These are phyloP conservation scores for Uronychia binucleata DNA, from an alignment of 73 alveolate species.

Conservation along the genomic window DNA sequence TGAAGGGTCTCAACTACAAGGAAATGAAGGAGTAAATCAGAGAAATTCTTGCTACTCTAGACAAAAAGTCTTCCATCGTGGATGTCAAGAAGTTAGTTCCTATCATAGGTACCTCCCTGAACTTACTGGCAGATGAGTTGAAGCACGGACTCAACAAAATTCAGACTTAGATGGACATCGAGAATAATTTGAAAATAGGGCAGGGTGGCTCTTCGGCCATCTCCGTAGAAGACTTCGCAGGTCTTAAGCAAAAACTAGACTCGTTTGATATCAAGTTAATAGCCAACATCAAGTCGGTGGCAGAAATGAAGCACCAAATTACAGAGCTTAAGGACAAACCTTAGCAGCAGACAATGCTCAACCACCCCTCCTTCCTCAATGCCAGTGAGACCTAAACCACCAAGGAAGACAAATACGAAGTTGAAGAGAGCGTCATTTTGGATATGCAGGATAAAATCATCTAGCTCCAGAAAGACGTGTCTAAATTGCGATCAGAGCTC, in stretches of 20 bases:
- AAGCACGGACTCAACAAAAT: neutral
- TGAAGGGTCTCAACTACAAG: constrained; percentile 14
- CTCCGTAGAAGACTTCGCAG: neutral
- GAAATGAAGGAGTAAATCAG: neutral
- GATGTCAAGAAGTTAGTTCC: neutral
- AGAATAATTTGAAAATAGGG: neutral
- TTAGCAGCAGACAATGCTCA: neutral
- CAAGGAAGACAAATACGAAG: neutral
- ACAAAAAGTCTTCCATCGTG: neutral
- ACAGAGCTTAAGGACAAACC: neutral
- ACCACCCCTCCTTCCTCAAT: neutral
- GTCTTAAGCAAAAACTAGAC: neutral
- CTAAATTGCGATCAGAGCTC: constrained; percentile 67
- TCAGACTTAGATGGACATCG: neutral
- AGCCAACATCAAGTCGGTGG: neutral
- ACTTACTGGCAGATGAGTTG: neutral
- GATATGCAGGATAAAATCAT: constrained; percentile 63
- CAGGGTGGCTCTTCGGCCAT: neutral
- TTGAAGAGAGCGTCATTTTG: neutral
- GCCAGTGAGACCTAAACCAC: neutral
- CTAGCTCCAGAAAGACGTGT: constrained; percentile 65
- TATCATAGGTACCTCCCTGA: neutral
- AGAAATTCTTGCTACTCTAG: neutral
- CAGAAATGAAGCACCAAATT: neutral
- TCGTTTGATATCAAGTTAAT: neutral